A percentile compares a stretch with the other conserved stretches of the same genome.
These are phyloP conservation scores for Kodamaea kaohsiungensis DNA, from an alignment of 805 yeast species.

Conservation along the genomic window DNA sequence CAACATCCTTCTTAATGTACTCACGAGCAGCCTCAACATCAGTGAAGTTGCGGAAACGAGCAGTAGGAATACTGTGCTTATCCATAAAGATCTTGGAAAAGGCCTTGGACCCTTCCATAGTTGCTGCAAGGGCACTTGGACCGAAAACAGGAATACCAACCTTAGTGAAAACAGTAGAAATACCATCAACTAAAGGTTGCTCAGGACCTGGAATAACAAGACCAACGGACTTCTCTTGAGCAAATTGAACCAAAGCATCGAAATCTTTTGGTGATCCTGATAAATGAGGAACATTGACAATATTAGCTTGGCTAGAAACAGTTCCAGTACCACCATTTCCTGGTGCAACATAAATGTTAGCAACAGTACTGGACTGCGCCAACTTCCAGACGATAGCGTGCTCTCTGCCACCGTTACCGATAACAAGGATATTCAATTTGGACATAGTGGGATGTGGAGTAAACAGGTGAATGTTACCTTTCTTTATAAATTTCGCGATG, in stretches of 20 bases:
- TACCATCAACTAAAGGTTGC: conserved; percentile 96
- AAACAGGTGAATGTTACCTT: neutral
- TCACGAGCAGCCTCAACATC: conserved; percentile 71
- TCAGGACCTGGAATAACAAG: conserved; percentile 98
- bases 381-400: conserved; percentile 95
- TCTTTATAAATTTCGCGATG: conserved; percentile 9
- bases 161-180: conserved; percentile 65
- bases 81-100: conserved; percentile 94
- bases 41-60: conserved; percentile 81
- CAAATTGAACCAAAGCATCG: conserved; percentile 68
- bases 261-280: conserved; percentile 70
- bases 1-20: conserved; percentile 58
- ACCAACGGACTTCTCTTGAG: conserved; percentile 60
- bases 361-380: conserved; percentile 71
- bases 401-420: conserved; percentile 99
- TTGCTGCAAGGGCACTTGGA: conserved; percentile 88
- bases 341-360: conserved; percentile 85
- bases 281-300: conserved; percentile 65
- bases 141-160: conserved; percentile 97
- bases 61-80: conserved; percentile 91
- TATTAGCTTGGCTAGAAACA: conserved; percentile 37
- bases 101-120: conserved; percentile 96
- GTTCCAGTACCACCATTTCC: conserved; percentile 90
- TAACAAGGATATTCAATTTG: conserved; percentile 64
- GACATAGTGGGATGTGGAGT: conserved; percentile 7